Percentiles rank a stretch among this genome's conserved stretches.
phyloP scores from a whole-genome alignment of 805 yeast genomes.

The Ogataea methylovora region DNA sequence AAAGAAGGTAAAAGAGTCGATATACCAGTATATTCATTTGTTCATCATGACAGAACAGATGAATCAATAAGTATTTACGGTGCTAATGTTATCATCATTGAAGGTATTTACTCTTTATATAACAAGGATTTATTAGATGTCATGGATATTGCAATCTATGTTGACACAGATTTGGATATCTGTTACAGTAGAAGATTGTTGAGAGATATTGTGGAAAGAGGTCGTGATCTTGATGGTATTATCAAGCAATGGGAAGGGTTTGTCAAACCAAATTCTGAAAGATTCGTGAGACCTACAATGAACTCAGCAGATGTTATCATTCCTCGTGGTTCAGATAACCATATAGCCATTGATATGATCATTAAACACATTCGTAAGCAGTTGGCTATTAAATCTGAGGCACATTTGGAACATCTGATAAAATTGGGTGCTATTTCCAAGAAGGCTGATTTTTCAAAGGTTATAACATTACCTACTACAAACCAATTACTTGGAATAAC shows the following conservation, averaged over 20 bases:
- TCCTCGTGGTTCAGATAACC: constrained; percentile 86
- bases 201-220: constrained; percentile 80
- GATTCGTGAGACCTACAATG: constrained; percentile 69
- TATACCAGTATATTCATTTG: constrained; percentile 67
- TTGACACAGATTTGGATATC: constrained; percentile 89
- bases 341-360: constrained; percentile 71
- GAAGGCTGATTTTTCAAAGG: constrained; percentile 23
- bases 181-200: constrained; percentile 85
- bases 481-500: constrained; percentile 69
- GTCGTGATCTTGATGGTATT: constrained; percentile 76
- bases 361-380: constrained; percentile 74
- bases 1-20: constrained; percentile 63
- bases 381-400: constrained; percentile 51
- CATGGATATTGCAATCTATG: constrained; percentile 84
- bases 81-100: constrained; percentile 87
- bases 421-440: constrained; percentile 40
- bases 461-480: constrained; percentile 36
- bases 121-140: constrained; percentile 60
- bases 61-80: constrained; percentile 78
- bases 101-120: constrained; percentile 82
- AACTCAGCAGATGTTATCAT: constrained; percentile 76
- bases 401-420: constrained; percentile 60
- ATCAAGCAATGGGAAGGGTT: constrained; percentile 83
- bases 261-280: constrained; percentile 88
- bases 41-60: constrained; percentile 50